Percentiles rank a stretch among this genome's conserved stretches.
These are phyloP conservation scores for Trametes versicolor DNA, from an alignment of 1,284 basidiomycete species.

Conservation along the genomic window DNA sequence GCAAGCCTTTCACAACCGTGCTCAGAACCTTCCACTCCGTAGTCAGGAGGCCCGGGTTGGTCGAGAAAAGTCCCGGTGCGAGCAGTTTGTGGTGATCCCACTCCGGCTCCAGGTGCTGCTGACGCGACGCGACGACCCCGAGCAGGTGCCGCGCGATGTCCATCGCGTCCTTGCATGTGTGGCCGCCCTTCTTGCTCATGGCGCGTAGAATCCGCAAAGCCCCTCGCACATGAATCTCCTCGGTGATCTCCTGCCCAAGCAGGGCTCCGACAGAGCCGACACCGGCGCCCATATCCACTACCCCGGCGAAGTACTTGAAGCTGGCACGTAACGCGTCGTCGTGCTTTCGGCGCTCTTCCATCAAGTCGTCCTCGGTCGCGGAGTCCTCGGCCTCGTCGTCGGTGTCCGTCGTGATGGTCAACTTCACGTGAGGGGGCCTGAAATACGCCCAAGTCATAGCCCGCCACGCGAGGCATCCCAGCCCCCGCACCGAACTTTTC, in stretches of 20 bases:
- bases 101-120: constrained; percentile 31
- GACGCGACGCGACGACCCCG: constrained; percentile 22
- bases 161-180: constrained; percentile 61
- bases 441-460: constrained; percentile 70
- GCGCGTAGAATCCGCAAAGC: constrained; percentile 56
- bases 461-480: constrained; percentile 72
- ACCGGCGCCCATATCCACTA: constrained; percentile 71
- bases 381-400: constrained; percentile 38
- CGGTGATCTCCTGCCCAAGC: constrained; percentile 48
- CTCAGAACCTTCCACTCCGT: constrained; percentile 62
- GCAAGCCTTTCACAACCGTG: constrained; percentile 56
- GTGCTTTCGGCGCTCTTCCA: constrained; percentile 46
- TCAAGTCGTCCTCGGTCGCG: constrained; percentile 39
- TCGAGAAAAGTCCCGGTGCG: constrained; percentile 63
- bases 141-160: constrained; percentile 62
- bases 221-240: constrained; percentile 53
- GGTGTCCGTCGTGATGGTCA: constrained; percentile 42
- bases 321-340: constrained; percentile 39
- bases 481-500: constrained; percentile 66
- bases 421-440: constrained; percentile 51
- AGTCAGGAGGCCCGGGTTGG: constrained; percentile 67
- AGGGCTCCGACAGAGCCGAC: constrained; percentile 63
- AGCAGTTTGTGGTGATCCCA: constrained; percentile 64
- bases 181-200: constrained; percentile 65
- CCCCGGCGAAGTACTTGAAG: constrained; percentile 60